phyloP scores from a whole-genome alignment of 371 early-diverging fungal species.

The Mucor velutinosus region DNA sequence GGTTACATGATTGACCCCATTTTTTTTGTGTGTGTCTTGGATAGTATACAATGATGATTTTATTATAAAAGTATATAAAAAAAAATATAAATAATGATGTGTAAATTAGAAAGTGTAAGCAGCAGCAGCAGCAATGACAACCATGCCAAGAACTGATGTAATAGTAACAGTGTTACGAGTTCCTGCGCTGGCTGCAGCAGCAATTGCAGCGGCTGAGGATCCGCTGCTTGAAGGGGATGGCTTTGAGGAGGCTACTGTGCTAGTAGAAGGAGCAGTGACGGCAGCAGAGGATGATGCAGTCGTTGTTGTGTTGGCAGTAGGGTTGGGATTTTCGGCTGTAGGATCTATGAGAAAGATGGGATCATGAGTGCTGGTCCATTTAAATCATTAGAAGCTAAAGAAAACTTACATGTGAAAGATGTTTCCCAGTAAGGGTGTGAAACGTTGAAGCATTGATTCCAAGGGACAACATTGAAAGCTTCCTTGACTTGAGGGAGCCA shows the following conservation, averaged over 20 bases:
- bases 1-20: background rate
- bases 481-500: constrained; percentile 51
- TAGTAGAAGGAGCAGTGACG: background rate
- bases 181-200: background rate
- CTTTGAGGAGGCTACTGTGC: background rate
- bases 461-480: constrained; percentile 49
- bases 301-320: background rate
- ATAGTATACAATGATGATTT: background rate
- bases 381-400: background rate
- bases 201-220: background rate
- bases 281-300: background rate
- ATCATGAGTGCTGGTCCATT: background rate
- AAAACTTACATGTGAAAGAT: constrained; percentile 9
- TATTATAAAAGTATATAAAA: background rate
- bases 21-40: background rate
- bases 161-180: background rate
- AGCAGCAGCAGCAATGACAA: background rate
- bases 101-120: constrained; percentile 1
- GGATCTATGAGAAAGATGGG: background rate
- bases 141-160: background rate
- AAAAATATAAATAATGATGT: background rate
- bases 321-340: constrained; percentile 30
- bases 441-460: constrained; percentile 51
- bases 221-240: background rate
- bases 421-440: constrained; percentile 55